A percentile compares a stretch with the other conserved stretches of the same genome.
phyloP scores from a whole-genome alignment of 805 yeast species.

The Geotrichum ghanense region DNA sequence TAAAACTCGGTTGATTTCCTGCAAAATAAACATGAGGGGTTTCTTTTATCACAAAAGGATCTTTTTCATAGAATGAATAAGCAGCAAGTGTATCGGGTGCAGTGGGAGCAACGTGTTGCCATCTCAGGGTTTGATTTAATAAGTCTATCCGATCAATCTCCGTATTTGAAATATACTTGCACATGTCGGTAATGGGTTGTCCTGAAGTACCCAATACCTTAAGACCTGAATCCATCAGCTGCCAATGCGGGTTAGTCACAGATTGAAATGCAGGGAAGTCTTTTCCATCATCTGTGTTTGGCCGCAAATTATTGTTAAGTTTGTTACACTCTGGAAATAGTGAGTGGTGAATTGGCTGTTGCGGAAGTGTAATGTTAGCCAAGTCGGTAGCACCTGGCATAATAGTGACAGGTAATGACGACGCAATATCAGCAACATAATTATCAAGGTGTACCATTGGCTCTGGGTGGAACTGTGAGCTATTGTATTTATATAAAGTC shows the following conservation, averaged over 20 bases:
- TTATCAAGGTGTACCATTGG: conserved; percentile 33
- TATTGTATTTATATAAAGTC: conserved; percentile 4
- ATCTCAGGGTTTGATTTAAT: conserved; percentile 56
- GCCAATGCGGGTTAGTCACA: conserved; percentile 67
- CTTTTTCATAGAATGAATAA: conserved; percentile 64
- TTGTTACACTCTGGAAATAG: conserved; percentile 41
- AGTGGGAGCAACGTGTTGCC: conserved; percentile 88
- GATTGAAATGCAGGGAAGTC: conserved; percentile 26
- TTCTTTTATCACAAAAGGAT: conserved; percentile 69
- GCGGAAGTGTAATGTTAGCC: conserved; percentile 75
- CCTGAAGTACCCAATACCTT: conserved; percentile 70
- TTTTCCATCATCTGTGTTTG: neutral
- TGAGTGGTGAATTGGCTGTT: conserved; percentile 77
- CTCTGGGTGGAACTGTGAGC: conserved; percentile 17
- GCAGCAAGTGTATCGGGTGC: conserved; percentile 94
- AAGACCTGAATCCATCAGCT: conserved; percentile 39
- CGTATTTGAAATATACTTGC: conserved; percentile 46
- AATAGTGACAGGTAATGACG: conserved; percentile 55
- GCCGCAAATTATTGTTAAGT: conserved; percentile 33
- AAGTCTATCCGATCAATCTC: conserved; percentile 34
- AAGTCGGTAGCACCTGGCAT: conserved; percentile 87
- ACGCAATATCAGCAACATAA: conserved; percentile 44
- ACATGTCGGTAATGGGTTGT: conserved; percentile 70
- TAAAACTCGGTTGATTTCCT: conserved; percentile 66
- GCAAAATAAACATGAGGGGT: conserved; percentile 80